Base-by-base conservation (phyloP, 768 basidiomycete species). In the Mycena leptocephala region DNA sequence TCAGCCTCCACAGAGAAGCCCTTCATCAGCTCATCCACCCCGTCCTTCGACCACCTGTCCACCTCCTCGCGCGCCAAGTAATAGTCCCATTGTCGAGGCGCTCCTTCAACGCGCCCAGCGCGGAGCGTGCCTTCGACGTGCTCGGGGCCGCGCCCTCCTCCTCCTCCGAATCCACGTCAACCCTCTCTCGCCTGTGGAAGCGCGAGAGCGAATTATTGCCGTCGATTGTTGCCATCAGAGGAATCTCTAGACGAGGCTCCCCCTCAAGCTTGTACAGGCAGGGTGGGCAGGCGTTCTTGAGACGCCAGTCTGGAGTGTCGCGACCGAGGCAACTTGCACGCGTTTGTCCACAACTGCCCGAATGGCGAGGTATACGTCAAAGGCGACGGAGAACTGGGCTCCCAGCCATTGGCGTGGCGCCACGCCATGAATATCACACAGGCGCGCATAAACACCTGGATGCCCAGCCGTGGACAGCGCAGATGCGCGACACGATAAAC, bases 291-390 rank as follows among this genome's bases (percentile, higher is more conserved):
- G 81, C 75, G 66, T 88, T 81, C 32, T 77, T 30, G 1, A 84
- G 80, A 3, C 82, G 75, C 41, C 18, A 43, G 16, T 43, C 4
- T 5, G 41, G 41, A 43, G 41, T 18, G 16, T 43, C 41, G 16
- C 85, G 85, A 88, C 41, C 86, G 46, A 1, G 82, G 0, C 81
- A 76, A 2, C 81, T 80, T 24, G 35, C n/a, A 87, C 79, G 0
- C 51, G 70, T n/a, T 30, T 20, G n/a, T 84, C 72, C 16, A 86
- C 78, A 0, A 1, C 9, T 0, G 75, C 70, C 1, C 70, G 59
- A 5, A 88, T 82, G 0, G 62, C 26, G n/a, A 88, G 82, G 72
- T 87, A 89, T 0, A 83, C 61, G 59, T 88, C 85, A 66, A 84
- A 86, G 10, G 85, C 77, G 28, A 83, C 78, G 2, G 83, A 79